Percentiles rank a stretch among this genome's conserved stretches.
phyloP scores from a whole-genome alignment of 2,329 filamentous ascomycete genomes.

The Paraconiothyrium sp. region DNA sequence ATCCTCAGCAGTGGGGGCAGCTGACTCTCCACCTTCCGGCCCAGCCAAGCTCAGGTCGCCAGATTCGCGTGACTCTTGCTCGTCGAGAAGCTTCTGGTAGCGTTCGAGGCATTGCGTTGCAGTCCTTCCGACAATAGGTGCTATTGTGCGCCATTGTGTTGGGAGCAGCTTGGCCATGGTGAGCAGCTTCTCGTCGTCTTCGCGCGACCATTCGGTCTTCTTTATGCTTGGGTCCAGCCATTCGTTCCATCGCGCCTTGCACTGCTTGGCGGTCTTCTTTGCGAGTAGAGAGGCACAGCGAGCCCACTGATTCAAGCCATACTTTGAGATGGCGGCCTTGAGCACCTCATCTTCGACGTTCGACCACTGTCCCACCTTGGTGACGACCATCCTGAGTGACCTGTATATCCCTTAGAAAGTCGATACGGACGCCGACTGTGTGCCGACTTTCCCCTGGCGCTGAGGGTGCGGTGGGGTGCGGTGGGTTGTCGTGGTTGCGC shows the following conservation, averaged over 20 bases:
- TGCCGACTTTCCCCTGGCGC: background rate
- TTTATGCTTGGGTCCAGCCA: constrained; percentile 98
- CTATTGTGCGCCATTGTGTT: constrained; percentile 98
- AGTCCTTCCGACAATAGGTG: constrained; percentile 93
- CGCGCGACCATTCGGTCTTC: constrained; percentile 98
- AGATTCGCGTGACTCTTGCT: constrained; percentile 88
- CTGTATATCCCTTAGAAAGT: background rate
- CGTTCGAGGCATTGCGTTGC: constrained; percentile 97
- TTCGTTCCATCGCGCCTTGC: constrained; percentile 98
- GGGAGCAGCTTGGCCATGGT: constrained; percentile 98
- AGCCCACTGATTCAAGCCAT: constrained; percentile 79
- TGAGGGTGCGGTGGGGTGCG: constrained; percentile 7
- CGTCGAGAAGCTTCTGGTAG: constrained; percentile 95
- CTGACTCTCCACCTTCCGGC: constrained; percentile 84
- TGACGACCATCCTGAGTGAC: constrained; percentile 65
- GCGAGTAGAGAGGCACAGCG: constrained; percentile 96
- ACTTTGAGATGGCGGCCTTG: constrained; percentile 69
- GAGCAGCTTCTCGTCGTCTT: constrained; percentile 96
- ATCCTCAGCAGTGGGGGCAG: constrained; percentile 90
- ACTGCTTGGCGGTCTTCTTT: constrained; percentile 97
- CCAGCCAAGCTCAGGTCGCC: constrained; percentile 84
- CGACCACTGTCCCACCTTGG: constrained; percentile 74
- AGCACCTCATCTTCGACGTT: constrained; percentile 93
- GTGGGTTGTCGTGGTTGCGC: constrained; percentile 8
- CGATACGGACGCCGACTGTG: background rate